Conservation (phyloP, 305 asterid genomes). For the Fraxinus xanthoxyloides region DNA sequence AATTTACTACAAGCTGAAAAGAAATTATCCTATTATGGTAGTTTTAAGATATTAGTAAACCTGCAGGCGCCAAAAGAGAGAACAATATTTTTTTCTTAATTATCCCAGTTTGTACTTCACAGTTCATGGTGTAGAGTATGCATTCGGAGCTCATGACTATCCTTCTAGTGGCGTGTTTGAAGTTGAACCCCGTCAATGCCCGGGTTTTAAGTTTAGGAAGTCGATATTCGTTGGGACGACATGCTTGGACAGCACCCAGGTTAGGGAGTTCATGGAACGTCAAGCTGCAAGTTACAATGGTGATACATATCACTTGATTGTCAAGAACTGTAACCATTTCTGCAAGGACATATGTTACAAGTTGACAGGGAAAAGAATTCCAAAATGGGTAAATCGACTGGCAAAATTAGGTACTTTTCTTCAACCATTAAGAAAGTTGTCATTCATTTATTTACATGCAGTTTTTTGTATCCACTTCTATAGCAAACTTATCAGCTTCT, state of each 20-base stretch:
- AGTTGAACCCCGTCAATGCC: constrained; percentile 78
- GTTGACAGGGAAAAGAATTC: constrained; percentile 67
- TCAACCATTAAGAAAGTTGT: constrained; percentile 2
- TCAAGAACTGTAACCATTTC: constrained; percentile 89
- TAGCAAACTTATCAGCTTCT: not conserved
- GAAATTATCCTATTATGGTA: not conserved
- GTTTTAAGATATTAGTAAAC: not conserved
- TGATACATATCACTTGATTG: constrained; percentile 67
- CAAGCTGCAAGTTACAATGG: constrained; percentile 63
- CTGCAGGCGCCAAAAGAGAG: not conserved
- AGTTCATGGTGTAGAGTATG: constrained; percentile 81
- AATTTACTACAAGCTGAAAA: not conserved
- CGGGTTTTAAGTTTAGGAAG: constrained; percentile 77
- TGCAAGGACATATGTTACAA: constrained; percentile 69
- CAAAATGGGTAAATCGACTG: constrained; percentile 89
- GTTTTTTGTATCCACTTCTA: not conserved
- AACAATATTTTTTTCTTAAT: not conserved
- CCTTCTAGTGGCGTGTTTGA: constrained; percentile 83
- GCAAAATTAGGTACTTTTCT: constrained; percentile 64
- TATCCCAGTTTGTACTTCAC: constrained; percentile 6
- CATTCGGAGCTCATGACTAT: constrained; percentile 79
- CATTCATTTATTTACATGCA: not conserved
- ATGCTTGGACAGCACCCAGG: constrained; percentile 51
- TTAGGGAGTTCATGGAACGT: constrained; percentile 68
- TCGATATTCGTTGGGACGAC: constrained; percentile 74